Conservation (phyloP, 2,329 filamentous ascomycete species). For the Biscogniauxia mediterranea region DNA sequence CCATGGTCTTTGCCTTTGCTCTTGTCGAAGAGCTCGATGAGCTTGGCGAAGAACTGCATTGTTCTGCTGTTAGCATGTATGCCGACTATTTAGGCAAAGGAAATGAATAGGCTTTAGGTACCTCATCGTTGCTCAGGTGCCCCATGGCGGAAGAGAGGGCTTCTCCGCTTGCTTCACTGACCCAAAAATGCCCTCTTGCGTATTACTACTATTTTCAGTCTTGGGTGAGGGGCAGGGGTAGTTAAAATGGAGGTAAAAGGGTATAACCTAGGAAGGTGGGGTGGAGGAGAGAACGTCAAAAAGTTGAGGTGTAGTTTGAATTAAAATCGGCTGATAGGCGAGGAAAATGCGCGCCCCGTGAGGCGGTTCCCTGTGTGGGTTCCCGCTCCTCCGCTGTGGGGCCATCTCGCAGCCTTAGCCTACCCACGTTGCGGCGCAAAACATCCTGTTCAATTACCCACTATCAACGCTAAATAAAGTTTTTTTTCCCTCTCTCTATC, state of each 20-base stretch:
- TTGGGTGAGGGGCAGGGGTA: too few species aligned
- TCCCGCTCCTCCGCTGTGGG: neutral
- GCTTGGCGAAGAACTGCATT: constrained; percentile 68
- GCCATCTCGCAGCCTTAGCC: neutral
- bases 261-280: neutral
- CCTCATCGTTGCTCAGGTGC: constrained; percentile 62
- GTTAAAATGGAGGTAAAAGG: neutral
- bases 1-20: constrained; percentile 70
- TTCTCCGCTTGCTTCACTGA: too few species aligned
- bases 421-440: neutral
- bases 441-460: too few species aligned
- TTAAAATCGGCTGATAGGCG: neutral
- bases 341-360: neutral
- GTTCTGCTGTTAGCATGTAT: constrained; percentile 5
- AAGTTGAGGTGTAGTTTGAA: constrained; percentile 9
- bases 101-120: constrained; percentile 29
- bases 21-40: constrained; percentile 65
- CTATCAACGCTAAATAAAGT: neutral
- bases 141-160: constrained; percentile 32
- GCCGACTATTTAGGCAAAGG: neutral
- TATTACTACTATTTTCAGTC: too few species aligned
- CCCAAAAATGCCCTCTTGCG: neutral
- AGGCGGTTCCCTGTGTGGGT: neutral
- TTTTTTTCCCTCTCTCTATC: neutral
- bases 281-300: neutral